Evolutionary conservation across 2,329 filamentous ascomycete species (phyloP).

Genomic region (Trichoderma afroharzianum): DNA sequence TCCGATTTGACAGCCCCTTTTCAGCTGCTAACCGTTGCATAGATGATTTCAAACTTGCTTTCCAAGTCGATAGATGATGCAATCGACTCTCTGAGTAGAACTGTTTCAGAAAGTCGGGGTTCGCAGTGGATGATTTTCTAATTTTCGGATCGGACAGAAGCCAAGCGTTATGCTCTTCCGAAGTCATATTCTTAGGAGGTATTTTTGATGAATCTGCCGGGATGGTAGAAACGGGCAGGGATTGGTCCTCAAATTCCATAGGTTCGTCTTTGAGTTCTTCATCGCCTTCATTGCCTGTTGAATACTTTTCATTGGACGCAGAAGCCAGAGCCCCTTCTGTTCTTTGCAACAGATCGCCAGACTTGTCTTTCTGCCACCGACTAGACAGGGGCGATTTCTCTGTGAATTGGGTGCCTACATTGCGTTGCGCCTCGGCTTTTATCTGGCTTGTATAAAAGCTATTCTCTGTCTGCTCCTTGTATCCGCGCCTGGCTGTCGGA

Average conservation of each 20-base stretch:
- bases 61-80: conserved; percentile 95
- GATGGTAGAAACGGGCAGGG: not conserved
- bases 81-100: conserved; percentile 93
- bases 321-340: not conserved
- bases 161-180: conserved; percentile 88
- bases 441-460: conserved; percentile 82
- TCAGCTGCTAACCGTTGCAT: conserved; percentile 78
- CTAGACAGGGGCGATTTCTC: not conserved
- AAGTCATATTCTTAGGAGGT: conserved; percentile 64
- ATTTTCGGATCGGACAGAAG: conserved; percentile 81
- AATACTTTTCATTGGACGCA: not conserved
- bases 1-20: conserved; percentile 47
- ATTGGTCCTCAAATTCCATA: not conserved
- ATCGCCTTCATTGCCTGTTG: not conserved
- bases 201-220: conserved; percentile 10
- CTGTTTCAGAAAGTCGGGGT: conserved; percentile 89
- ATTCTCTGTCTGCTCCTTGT: conserved; percentile 74
- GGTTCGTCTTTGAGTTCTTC: not conserved
- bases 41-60: conserved; percentile 85
- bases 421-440: conserved; percentile 31
- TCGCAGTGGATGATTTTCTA: conserved; percentile 83
- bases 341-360: not conserved
- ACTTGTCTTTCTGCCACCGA: not conserved
- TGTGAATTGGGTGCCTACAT: not conserved
- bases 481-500: conserved; percentile 56